Base-by-base conservation (phyloP, 139 green algal species). In the Astrephomene gubernaculifera region DNA sequence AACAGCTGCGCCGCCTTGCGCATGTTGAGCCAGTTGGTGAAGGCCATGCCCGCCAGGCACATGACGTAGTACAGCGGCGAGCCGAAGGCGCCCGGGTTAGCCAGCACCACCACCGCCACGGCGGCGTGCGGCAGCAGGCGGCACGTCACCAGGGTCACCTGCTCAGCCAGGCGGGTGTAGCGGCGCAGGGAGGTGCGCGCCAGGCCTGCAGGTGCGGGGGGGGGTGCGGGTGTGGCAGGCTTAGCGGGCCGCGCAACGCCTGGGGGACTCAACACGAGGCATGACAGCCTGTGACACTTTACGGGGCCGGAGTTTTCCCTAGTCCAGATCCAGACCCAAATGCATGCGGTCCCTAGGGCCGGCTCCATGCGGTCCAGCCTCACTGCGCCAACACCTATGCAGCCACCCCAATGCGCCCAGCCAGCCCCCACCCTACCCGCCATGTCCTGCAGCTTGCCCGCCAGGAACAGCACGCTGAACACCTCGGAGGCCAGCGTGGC, bases 21-120 rank as follows among this genome's bases (percentile, higher is more conserved):
- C n/a, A 49, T 41, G 70, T 90, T 90, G 19, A 84, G 75, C 31
- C n/a, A 82, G 79, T 90, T 91, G 35, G 70, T 76, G 79, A 89
- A 90, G 1, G 45, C 73, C 83, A 91, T 79, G 63, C 89, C 89
- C n/a, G 81, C 53, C 45, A 90, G 69, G 27, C 86, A 86, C 52
- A 86, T 74, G 52, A 25, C 12, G 41, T 89, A 89, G 80, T 92
- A 89, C 9, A 75, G 39, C 5, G 39, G 63, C 6, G 71, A 70
- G 49, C 63, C 81, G 41, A 90, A 92, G 44, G 87, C 70, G 36
- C 19, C 54, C 24, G 86, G 89, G 33, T 63, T 86, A 22, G 43
- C 21, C 4, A 81, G 35, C 36, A 91, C 86, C 1, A 87, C 36
- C 9, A 76, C 41, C 14, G 71, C 24, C 17, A 87, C 53, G 17